These are phyloP conservation scores for Ganoderma sp. DNA, from an alignment of 1,284 basidiomycete genomes.

Conservation along the genomic window DNA sequence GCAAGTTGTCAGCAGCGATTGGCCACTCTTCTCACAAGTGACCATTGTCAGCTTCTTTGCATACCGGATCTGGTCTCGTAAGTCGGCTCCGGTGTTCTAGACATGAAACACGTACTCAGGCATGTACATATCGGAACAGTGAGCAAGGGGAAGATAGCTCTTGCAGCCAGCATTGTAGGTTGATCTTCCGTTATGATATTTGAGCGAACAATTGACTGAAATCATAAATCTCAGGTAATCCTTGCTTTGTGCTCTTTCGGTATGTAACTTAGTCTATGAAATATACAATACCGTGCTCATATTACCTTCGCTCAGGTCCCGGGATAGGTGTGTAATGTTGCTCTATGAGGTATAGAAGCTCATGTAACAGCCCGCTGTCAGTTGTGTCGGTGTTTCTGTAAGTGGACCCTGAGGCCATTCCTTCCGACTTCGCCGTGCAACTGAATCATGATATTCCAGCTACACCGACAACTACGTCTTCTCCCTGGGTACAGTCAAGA, in stretches of 20 bases:
- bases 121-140: background rate
- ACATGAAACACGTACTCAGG: background rate
- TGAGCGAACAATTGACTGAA: background rate
- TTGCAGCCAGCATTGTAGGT: background rate
- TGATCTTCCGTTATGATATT: background rate
- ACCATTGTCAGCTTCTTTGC: background rate
- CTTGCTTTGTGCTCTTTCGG: background rate
- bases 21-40: no score
- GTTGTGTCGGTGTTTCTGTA: no score
- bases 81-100: background rate
- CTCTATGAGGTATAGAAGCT: no score
- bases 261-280: background rate
- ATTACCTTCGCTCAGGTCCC: background rate
- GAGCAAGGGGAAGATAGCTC: background rate
- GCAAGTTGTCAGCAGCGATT: no score
- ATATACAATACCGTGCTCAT: background rate
- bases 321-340: background rate
- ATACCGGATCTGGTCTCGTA: background rate
- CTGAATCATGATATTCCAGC: background rate
- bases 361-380: no score
- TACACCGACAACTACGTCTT: background rate
- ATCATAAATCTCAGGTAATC: background rate
- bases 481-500: background rate
- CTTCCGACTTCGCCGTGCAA: no score
- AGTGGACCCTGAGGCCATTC: no score